A percentile compares a stretch with the other conserved stretches of the same genome.
Conservation (phyloP, 495 filamentous ascomycete genomes). For the Xylaria intraflava region DNA sequence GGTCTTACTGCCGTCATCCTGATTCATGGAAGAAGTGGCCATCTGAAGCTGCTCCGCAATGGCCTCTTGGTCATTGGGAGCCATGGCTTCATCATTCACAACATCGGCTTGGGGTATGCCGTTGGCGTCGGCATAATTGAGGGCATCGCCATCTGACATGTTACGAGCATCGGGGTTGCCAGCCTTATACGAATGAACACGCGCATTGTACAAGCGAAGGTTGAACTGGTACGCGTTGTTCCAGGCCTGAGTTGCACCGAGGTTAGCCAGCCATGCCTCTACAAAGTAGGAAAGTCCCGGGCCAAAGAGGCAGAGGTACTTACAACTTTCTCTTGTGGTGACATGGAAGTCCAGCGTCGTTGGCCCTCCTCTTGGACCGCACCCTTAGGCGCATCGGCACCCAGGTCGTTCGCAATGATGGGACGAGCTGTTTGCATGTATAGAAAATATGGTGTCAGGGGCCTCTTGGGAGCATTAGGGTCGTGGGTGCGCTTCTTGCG, state of each 20-base stretch:
- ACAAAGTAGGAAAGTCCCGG: background rate
- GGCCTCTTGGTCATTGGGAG: slow-evolving; percentile 50
- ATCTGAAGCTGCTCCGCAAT: slow-evolving; percentile 51
- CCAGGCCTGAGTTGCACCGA: slow-evolving; percentile 48
- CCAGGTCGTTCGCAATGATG: slow-evolving; percentile 70
- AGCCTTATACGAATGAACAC: slow-evolving; percentile 66
- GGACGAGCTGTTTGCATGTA: slow-evolving; percentile 79
- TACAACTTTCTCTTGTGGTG: slow-evolving; percentile 65
- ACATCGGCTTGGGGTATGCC: slow-evolving; percentile 39
- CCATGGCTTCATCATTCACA: slow-evolving; percentile 44
- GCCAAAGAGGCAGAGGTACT: slow-evolving; percentile 13
- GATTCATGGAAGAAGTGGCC: slow-evolving; percentile 26
- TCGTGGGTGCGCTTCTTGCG: slow-evolving; percentile 84
- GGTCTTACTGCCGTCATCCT: slow-evolving; percentile 41
- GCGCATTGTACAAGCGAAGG: slow-evolving; percentile 63
- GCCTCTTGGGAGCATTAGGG: slow-evolving; percentile 90
- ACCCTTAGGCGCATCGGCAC: slow-evolving; percentile 59
- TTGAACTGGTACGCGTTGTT: slow-evolving; percentile 70
- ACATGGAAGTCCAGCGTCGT: slow-evolving; percentile 72
- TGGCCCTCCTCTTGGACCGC: slow-evolving; percentile 79
- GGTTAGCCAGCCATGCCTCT: slow-evolving; percentile 8
- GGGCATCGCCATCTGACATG: slow-evolving; percentile 54
- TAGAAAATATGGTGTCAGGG: slow-evolving; percentile 88
- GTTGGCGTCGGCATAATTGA: slow-evolving; percentile 49
- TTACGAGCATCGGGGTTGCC: slow-evolving; percentile 57